Evolutionary conservation across 345 rosid species (phyloP).

Genomic region (Brassica juncea): DNA sequence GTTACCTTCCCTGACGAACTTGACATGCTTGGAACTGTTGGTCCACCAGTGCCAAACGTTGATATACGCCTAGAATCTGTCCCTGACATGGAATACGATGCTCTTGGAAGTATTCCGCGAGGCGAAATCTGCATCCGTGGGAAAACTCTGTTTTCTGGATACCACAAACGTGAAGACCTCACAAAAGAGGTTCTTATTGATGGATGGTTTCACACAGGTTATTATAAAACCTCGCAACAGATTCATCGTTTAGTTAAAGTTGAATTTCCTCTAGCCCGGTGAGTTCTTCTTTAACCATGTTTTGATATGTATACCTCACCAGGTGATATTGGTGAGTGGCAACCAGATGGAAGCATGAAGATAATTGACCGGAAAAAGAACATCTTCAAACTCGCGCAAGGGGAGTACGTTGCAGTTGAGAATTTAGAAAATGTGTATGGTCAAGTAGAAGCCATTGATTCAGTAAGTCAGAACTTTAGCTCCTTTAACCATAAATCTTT

Average conservation of each 20-base stretch:
- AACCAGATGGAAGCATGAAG: constrained; percentile 86
- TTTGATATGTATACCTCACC: neutral
- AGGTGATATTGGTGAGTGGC: constrained; percentile 97
- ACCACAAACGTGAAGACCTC: constrained; percentile 82
- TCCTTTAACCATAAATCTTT: neutral
- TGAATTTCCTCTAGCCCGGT: neutral
- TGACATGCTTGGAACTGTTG: constrained; percentile 83
- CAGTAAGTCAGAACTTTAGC: constrained; percentile 41
- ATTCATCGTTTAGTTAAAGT: neutral
- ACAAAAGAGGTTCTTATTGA: constrained; percentile 75
- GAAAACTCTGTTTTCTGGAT: constrained; percentile 65
- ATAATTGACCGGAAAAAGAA: constrained; percentile 83
- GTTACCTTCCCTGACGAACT: constrained; percentile 72
- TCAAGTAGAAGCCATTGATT: constrained; percentile 59
- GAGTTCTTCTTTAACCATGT: neutral
- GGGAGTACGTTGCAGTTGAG: constrained; percentile 92
- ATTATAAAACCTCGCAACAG: neutral
- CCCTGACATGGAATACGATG: constrained; percentile 85
- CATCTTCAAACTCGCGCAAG: constrained; percentile 90
- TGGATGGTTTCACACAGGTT: constrained; percentile 95
- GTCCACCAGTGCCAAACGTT: constrained; percentile 91
- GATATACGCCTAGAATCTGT: constrained; percentile 80
- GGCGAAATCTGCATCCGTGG: constrained; percentile 86
- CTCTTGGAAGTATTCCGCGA: constrained; percentile 67
- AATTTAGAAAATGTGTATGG: constrained; percentile 76